Evolutionary conservation across 352 stramenopile species (phyloP), one percentile per base, ranked within the genome.

Genomic region (Elongisporangium undulatum): DNA sequence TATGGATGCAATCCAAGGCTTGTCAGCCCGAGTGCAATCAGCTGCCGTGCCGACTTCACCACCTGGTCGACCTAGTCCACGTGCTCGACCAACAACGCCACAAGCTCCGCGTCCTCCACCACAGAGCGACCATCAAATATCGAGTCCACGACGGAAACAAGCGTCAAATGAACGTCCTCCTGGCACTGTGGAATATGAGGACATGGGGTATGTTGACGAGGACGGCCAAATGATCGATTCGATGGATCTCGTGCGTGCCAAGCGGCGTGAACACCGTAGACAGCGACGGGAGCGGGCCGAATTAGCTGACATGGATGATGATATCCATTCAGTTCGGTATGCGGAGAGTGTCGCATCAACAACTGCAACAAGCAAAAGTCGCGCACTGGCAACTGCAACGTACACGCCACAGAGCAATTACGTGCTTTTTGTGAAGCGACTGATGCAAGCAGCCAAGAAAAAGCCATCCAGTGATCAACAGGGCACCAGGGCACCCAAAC

Each of bases 331-430:
- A 15, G 34, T 72, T 12, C 63, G 66, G 2, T 56, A 49, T 12
- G 63, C 69, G 15, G 72, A 78, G 53, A 85, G 72, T 41, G 66
- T 82, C 5, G 38, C 57, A 5, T 69, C 55, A 17, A 67, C 61
- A 12, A 66, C 64, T 19, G 58, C 71, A 4, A 24, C 51, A 10
- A 68, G 39, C 17, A 55, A 29, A 26, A 68, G 65, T 61, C 59
- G 64, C n/a, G 54, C 55, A 12, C 51, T 87, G 13, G 68, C 72
- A 22, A 68, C 64, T 17, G 77, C 80, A 2, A 90, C 87, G 59
- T 85, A 84, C 68, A 88, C 78, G 20, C 80, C 80, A 0, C 72
- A 85, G 62, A 63, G 72, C 15, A 77, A 56, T 48, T 75, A 87
- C 53, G 63, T 74, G 26, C 71, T 90, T 21, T 64, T 87, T 34